Evolutionary conservation across 441 rosid species (phyloP), one percentile per base, ranked within the genome.

Genomic region (Erodium trifolium): DNA sequence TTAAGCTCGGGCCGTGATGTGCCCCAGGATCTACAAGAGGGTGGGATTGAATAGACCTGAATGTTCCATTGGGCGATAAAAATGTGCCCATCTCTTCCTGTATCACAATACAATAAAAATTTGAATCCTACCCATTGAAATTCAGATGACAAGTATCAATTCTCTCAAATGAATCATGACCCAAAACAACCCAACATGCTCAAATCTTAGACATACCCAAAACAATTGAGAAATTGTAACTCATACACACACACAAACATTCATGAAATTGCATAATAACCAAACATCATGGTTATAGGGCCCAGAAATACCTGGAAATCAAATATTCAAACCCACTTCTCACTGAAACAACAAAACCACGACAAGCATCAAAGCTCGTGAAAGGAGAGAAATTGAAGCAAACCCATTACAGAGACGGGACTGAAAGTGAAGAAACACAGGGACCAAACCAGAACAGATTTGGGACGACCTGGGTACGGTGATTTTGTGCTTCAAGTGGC

Each of bases 31-130:
- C 43, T n/a, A 65, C 67, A 64, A 64, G 18, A 5, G 66, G 18
- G 66, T 34, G 43, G 23, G 23, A 35, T 8, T 19, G 19, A 31
- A 64, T 5, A n/a, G 47, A 65, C 43, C 67, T 37, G 6, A 65
- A 65, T 65, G 67, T 65, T 65, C 45, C 67, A n/a, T 64, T 13
- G 41, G 67, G 67, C 67, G 34, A n/a, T 64, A 64, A 35, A 64
- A 64, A 29, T 13, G 67, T 14, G 27, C 67, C 67, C 67, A 65
- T 63, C 35, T 65, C 43, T 35, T 65, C 67, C 67, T 65, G 67
- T 41, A 41, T 14, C 43, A 34, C 7, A 16, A 65, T 3, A 31
- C 3, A 14, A 35, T 62, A 14, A 13, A 7, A 63, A 63, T 11
- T n/a, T 14, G 9, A n/a, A 16, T 53, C 14, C 8, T 53, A 53